Evolutionary conservation across 1,284 basidiomycete genomes (phyloP).

Genomic region (Ustilago loliicola): DNA sequence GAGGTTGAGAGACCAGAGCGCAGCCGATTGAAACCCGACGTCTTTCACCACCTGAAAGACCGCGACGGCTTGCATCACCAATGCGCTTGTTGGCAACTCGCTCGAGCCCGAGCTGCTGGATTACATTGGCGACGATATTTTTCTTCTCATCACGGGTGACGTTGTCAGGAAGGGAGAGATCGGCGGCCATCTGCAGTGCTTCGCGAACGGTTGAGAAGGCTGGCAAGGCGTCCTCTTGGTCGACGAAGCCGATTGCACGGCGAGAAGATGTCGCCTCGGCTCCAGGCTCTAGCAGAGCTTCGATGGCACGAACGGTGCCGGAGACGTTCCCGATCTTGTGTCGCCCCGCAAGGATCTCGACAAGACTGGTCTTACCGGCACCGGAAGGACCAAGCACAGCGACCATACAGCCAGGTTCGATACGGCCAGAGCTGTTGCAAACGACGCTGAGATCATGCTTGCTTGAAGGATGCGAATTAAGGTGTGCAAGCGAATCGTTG

Average conservation of each 20-base stretch:
- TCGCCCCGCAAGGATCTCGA: conserved; percentile 60
- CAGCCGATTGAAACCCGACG: conserved; percentile 57
- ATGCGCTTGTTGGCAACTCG: conserved; percentile 51
- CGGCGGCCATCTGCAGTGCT: conserved; percentile 55
- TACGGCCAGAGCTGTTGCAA: conserved; percentile 40
- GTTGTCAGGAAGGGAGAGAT: conserved; percentile 57
- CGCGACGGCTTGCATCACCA: conserved; percentile 52
- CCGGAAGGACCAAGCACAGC: conserved; percentile 60
- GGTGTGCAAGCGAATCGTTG: conserved; percentile 13
- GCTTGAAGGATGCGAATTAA: conserved; percentile 13
- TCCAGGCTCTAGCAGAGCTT: conserved; percentile 12
- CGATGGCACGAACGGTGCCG: conserved; percentile 38
- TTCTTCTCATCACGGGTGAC: conserved; percentile 36
- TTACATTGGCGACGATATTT: conserved; percentile 36
- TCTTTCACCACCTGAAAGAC: conserved; percentile 60
- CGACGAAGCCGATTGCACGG: conserved; percentile 54
- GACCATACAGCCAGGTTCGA: conserved; percentile 54
- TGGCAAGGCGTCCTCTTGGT: conserved; percentile 60
- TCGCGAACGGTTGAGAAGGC: conserved; percentile 59
- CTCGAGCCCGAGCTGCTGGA: conserved; percentile 53
- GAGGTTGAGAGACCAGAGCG: conserved; percentile 55
- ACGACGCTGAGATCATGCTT: conserved; percentile 17
- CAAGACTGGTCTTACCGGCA: conserved; percentile 61
- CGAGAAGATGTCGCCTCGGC: background rate
- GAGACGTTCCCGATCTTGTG: conserved; percentile 49